A percentile compares a stretch with the other conserved stretches of the same genome.
phyloP scores from a whole-genome alignment of 306 rosid species.

The Styphnolobium japonicum region DNA sequence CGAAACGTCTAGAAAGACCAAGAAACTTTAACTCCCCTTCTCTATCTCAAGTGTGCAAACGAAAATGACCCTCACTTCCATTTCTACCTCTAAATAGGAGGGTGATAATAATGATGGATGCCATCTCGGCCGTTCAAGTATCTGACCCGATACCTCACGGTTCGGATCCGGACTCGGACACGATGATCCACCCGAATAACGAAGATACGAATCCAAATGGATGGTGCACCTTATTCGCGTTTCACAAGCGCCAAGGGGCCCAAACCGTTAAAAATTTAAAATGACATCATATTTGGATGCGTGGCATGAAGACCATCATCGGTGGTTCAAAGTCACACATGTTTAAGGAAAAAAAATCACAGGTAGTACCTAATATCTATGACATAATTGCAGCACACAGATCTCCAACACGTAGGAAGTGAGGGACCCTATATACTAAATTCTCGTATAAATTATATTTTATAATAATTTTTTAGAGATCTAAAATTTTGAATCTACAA shows the following conservation, averaged over 20 bases:
- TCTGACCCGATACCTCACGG: background rate
- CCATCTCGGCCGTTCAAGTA: constrained; percentile 37
- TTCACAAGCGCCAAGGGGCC: constrained; percentile 24
- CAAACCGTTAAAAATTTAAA: constrained; percentile 17
- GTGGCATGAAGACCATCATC: constrained; percentile 19
- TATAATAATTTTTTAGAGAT: no score
- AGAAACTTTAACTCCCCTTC: constrained; percentile 21
- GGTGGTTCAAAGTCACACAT: constrained; percentile 15
- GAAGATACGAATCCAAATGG: background rate
- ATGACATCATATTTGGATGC: background rate
- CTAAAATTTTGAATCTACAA: background rate
- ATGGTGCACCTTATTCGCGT: background rate
- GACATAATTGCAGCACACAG: background rate
- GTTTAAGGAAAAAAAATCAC: background rate
- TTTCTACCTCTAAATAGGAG: constrained; percentile 33
- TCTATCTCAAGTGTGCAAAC: background rate
- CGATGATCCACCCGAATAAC: background rate
- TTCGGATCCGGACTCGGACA: background rate
- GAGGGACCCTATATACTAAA: background rate
- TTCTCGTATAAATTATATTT: background rate
- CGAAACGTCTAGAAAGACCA: constrained; percentile 35
- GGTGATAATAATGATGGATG: background rate
- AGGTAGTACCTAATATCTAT: no score
- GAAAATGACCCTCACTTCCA: background rate
- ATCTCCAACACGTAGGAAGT: constrained; percentile 32